Evolutionary conservation across 2,329 filamentous ascomycete species (phyloP), one percentile per base, ranked within the genome.

Genomic region (Zarea fungicola): DNA sequence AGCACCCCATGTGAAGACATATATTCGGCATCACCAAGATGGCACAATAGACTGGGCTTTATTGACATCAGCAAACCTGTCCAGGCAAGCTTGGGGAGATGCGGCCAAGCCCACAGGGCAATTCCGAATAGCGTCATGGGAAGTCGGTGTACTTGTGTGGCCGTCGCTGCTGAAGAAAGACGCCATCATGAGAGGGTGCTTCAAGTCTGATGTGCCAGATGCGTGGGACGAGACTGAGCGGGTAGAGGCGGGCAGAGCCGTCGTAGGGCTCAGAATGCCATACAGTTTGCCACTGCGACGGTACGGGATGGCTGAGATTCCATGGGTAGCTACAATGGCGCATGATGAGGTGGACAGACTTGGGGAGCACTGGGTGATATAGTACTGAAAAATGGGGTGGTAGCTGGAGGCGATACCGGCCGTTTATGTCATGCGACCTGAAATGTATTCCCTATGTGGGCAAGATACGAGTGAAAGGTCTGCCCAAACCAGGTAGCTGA

Each of bases 1-100:
- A 16, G 88, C 89, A 1, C 90, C 90, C 0, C 90, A 96, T 57
- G 87, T 95, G 62, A 96, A 96, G 64, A 95, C 89, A 0, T 96
- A 93, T 59, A 82, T 91, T 37, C 80, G 87, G 5, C 90, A 76
- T 55, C 67, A 70, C 46, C 55, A 63, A n/a, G 60, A 69, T 16
- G 62, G 58, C 2, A 65, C 67, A 0, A 83, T 95, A 32, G 87
- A 93, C 60, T 96, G 90, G 91, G 89, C 87, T 2, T 73, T 96
- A 54, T 64, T 95, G 2, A 95, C 89, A 0, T 93, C 87, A n/a
- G 89, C 90, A n/a, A 96, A 95, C 57, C 65, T 96, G 3, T 93
- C 87, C 2, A 92, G 84, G 53, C 89, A 95, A 65, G 90, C 90
- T 0, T 96, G 90, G 91, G 90, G 90, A 1, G 82, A 85, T 31